Evolutionary conservation across 352 stramenopile species (phyloP).

Genomic region (Pythium vanterpoolii): DNA sequence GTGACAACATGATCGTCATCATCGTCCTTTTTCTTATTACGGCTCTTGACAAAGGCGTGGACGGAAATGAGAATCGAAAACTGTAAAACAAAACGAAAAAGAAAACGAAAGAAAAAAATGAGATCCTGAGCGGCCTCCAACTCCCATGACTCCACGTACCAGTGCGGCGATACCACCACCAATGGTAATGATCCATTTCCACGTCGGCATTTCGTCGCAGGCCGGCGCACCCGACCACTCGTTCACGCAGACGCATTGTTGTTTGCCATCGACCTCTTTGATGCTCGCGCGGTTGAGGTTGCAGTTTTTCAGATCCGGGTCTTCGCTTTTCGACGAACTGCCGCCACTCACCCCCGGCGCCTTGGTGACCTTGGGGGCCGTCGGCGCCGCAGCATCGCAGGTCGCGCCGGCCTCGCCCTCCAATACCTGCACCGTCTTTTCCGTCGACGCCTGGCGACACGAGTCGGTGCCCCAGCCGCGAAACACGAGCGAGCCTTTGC

Average conservation of each 20-base stretch:
- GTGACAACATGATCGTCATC: constrained; percentile 14
- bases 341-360: neutral
- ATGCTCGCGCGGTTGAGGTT: constrained; percentile 51
- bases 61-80: constrained; percentile 31
- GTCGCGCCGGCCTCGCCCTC: constrained; percentile 29
- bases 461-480: constrained; percentile 54
- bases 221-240: constrained; percentile 32
- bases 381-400: constrained; percentile 13
- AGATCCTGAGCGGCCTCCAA: neutral
- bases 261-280: constrained; percentile 31
- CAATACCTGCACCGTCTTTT: constrained; percentile 44
- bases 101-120: neutral
- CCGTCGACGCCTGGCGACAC: constrained; percentile 45
- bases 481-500: constrained; percentile 51
- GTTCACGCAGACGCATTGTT: constrained; percentile 31
- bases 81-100: constrained; percentile 8
- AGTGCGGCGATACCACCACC: constrained; percentile 32
- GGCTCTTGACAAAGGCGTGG: constrained; percentile 28
- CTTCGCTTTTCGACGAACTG: constrained; percentile 14
- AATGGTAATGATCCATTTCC: constrained; percentile 41
- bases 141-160: constrained; percentile 18
- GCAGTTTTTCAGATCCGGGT: constrained; percentile 35
- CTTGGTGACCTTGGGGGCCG: constrained; percentile 10
- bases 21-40: constrained; percentile 26
- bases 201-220: constrained; percentile 30